Evolutionary conservation across 2,329 filamentous ascomycete genomes (phyloP).

Genomic region (Fusarium verrucosum): DNA sequence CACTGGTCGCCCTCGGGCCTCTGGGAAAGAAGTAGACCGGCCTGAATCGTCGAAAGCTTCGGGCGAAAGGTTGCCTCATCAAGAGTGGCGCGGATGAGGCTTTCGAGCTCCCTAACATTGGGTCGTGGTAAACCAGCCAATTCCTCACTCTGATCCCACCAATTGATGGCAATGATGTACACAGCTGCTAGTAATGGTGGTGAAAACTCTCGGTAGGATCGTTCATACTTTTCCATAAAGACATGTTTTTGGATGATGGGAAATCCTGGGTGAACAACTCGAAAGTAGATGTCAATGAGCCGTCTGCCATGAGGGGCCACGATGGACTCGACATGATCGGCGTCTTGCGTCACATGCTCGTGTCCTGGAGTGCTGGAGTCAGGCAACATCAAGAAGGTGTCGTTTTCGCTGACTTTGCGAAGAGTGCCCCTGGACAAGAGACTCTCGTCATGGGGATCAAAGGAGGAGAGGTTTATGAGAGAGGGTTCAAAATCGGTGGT

Average conservation of each 20-base stretch:
- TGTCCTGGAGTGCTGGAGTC: constrained; percentile 77
- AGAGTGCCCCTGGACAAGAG: constrained; percentile 74
- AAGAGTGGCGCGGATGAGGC: constrained; percentile 76
- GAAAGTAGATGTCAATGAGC: constrained; percentile 83
- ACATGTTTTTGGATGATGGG: constrained; percentile 84
- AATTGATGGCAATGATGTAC: constrained; percentile 86
- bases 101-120: constrained; percentile 77
- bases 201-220: constrained; percentile 76
- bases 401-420: constrained; percentile 78
- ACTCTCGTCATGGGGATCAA: constrained; percentile 84
- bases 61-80: constrained; percentile 82
- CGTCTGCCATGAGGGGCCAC: constrained; percentile 80
- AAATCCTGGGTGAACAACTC: constrained; percentile 80
- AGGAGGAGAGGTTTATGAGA: constrained; percentile 82
- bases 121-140: constrained; percentile 72
- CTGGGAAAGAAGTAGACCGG: constrained; percentile 78
- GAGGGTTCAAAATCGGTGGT: constrained; percentile 86
- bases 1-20: constrained; percentile 81
- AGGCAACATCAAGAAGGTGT: constrained; percentile 83
- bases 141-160: constrained; percentile 80
- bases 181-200: constrained; percentile 81
- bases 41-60: constrained; percentile 83
- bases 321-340: constrained; percentile 77
- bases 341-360: constrained; percentile 73
- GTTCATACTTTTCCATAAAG: constrained; percentile 80